These are phyloP conservation scores for Berberis vulgaris DNA, from an alignment of 164 flowering plant species.

Conservation along the genomic window DNA sequence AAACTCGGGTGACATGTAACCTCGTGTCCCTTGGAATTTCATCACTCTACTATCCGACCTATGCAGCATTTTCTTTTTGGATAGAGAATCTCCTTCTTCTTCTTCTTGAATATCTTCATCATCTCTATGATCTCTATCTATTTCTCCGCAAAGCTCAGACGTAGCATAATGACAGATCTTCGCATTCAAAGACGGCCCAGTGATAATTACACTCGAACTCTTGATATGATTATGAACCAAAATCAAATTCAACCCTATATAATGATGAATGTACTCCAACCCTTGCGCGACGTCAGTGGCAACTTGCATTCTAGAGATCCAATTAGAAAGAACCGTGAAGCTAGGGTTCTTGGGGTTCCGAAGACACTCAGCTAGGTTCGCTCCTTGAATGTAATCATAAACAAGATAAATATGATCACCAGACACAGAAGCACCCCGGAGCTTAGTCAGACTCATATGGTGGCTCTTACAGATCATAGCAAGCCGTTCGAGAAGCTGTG, in stretches of 20 bases:
- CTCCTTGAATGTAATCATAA: constrained; percentile 60
- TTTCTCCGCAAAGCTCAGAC: constrained; percentile 66
- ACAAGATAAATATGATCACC: constrained; percentile 62
- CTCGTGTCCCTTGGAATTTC: constrained; percentile 59
- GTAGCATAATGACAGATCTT: constrained; percentile 80
- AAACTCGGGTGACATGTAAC: constrained; percentile 80
- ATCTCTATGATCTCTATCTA: constrained; percentile 6
- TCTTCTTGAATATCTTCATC: neutral
- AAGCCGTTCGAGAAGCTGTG: constrained; percentile 31
- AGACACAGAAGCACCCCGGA: constrained; percentile 62
- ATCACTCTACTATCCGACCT: constrained; percentile 18
- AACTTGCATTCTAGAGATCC: constrained; percentile 72
- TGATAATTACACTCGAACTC: constrained; percentile 49
- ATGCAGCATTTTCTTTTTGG: constrained; percentile 2
- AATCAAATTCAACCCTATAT: constrained; percentile 25
- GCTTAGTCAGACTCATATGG: constrained; percentile 51
- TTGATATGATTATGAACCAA: constrained; percentile 67
- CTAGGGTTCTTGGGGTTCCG: constrained; percentile 52
- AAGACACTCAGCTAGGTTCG: constrained; percentile 45
- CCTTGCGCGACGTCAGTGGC: constrained; percentile 80
- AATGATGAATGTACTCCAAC: constrained; percentile 75
- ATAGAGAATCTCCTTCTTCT: neutral
- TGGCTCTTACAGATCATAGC: constrained; percentile 51
- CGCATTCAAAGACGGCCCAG: constrained; percentile 50
- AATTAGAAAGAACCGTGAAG: constrained; percentile 58